phyloP scores from a whole-genome alignment of 495 filamentous ascomycete species.

The Penicillium nucicola region DNA sequence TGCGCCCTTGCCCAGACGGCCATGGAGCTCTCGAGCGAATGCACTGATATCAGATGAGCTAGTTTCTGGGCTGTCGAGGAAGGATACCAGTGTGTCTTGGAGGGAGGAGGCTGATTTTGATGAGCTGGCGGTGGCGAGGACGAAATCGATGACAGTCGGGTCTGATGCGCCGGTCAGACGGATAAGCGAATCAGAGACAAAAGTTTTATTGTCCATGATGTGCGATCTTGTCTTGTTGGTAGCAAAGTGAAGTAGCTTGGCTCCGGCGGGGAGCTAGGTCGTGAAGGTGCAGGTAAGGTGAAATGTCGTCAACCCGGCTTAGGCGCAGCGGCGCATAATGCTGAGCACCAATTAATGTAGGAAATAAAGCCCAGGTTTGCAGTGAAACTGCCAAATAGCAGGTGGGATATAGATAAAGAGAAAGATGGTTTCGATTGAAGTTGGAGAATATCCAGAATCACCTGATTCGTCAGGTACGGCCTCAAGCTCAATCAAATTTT shows the following conservation, averaged over 20 bases:
- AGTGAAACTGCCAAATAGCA: neutral
- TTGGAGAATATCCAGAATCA: no score
- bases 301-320: neutral
- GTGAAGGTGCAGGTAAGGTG: neutral
- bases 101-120: constrained; percentile 51
- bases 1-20: constrained; percentile 36
- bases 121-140: constrained; percentile 56
- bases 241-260: neutral
- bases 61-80: constrained; percentile 44
- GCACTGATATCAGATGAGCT: constrained; percentile 41
- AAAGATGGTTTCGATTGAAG: neutral
- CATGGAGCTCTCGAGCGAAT: constrained; percentile 55
- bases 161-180: constrained; percentile 59
- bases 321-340: constrained; percentile 2
- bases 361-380: neutral
- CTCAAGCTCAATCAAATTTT: no score
- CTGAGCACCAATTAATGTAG: neutral
- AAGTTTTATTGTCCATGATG: constrained; percentile 42
- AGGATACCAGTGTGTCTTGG: constrained; percentile 51
- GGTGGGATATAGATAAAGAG: neutral
- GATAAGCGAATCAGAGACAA: constrained; percentile 46
- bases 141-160: constrained; percentile 58
- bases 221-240: neutral
- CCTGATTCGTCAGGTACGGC: no score
- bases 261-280: neutral